Evolutionary conservation across 768 basidiomycete genomes (phyloP), one percentile per base, ranked within the genome.

Genomic region (Suillus hirtellus): DNA sequence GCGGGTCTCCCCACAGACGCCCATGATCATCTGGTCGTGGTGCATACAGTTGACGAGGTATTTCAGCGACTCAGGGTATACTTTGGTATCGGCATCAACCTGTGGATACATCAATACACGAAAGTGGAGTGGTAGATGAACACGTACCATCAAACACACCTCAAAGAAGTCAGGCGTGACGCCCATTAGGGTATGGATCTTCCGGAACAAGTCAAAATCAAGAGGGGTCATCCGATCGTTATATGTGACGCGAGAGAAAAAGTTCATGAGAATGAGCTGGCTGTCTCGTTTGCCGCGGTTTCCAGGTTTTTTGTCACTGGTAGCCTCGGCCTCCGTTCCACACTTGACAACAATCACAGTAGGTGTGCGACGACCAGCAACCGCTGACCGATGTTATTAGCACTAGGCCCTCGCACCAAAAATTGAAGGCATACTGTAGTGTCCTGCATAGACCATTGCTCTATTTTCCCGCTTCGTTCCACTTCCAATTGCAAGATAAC

Each of bases 361-460:
- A 2, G 96, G 96, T 7, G 97, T 99, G 43, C 95, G 89, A 69
- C 91, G 89, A 58, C 95, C 95, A 54, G 89, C 89, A 66, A 90
- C 85, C 66, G 88, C 91, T 90, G 61, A 42, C 19, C 61, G 53
- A 65, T 14, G 37, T 12, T 21, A 15, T 66, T 27, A 69, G 46
- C 4, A 54, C n/a, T 58, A 56, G 40, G 17, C 54, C 14, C 14
- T 62, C 50, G 4, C 5, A 11, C 21, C 3, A 52, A 37, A 34
- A 31, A 42, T 66, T 43, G 55, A 60, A 43, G 38, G 85, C 94
- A 73, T 75, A 96, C 95, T 92, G 77, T 99, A 98, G 80, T 99
- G 96, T n/a, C 97, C 97, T 59, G 97, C 97, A 80, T 99, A 99
- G 21, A 99, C 92, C 93, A 97, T 93, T 8, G 96, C 96, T 61